Base-by-base conservation (phyloP, 1,284 basidiomycete genomes). In the Trametes sp. region DNA sequence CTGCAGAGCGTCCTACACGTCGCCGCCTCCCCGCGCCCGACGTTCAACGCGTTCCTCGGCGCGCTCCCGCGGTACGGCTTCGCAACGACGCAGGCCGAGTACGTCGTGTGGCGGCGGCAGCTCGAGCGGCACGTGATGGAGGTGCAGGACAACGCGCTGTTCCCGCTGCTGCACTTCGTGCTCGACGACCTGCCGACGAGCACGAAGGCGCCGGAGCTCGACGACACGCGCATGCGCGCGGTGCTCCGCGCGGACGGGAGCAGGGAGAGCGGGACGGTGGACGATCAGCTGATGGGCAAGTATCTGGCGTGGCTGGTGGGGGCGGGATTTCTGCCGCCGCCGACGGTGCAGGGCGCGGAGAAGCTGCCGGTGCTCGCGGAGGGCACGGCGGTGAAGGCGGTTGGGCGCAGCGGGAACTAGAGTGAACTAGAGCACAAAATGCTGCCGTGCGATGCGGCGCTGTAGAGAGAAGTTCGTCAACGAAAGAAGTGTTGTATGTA, bases 81-180 rank as follows among this genome's bases (percentile, higher is more conserved):
- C 82, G 74, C 81, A 23, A 92, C 92, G 13, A 78, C 85, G 65
- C 85, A 87, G 66, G 91, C 90, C 72, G 97, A 98, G 74, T 99
- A 99, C 80, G 79, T 98, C 54, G 81, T 90, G 5, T 99, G 98
- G 98, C 86, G 98, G 50, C 86, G 92, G 29, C 88, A 88, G 74
- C 87, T 99, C 61, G 98, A 99, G 78, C 92, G 94, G 72, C 96
- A 98, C 76, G 96, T 98, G 51, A 89, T 98, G 81, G 90, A 94
- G 66, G 87, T 86, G 23, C 91, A 96, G 79, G 96, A 98, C 78
- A 99, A 99, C 70, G 98, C 98, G 2, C 83, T 99, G 45, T 99
- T 98, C 87, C 98, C 98, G 3, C 82, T 99, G 13, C 84, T 99
- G 26, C 96, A 99, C 79, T 98, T 98, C 72, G 98, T 98, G 23